A percentile compares a stretch with the other conserved stretches of the same genome.
Evolutionary conservation across 305 asterid genomes (phyloP).

Genomic region (Solanum hybrid): DNA sequence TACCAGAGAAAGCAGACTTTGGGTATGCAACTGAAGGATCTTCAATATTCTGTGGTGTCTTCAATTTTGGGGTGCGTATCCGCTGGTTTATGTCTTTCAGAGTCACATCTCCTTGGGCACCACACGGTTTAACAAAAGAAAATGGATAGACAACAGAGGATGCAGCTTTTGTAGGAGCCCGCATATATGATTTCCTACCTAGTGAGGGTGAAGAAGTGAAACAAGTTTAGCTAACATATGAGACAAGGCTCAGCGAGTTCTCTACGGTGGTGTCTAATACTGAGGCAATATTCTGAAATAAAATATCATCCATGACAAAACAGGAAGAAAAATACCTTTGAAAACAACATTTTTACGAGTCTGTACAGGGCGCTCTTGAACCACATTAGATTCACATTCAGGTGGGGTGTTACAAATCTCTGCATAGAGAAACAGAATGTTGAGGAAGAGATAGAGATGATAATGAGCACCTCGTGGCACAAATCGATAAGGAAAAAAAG

Average conservation of each 20-base stretch:
- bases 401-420: constrained; percentile 39
- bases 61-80: constrained; percentile 53
- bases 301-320: not conserved
- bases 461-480: not conserved
- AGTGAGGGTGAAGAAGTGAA: constrained; percentile 1
- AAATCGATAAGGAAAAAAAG: not conserved
- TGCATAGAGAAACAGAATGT: constrained; percentile 19
- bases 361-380: constrained; percentile 35
- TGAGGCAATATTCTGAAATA: not conserved
- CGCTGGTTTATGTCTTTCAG: constrained; percentile 78
- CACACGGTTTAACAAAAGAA: constrained; percentile 79
- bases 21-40: constrained; percentile 47
- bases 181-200: constrained; percentile 73
- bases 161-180: constrained; percentile 45
- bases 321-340: constrained; percentile 36
- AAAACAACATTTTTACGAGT: constrained; percentile 46
- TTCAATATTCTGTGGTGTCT: constrained; percentile 27
- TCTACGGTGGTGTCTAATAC: not conserved
- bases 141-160: constrained; percentile 68
- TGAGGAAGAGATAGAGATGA: not conserved
- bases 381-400: constrained; percentile 29
- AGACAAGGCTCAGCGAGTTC: not conserved
- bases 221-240: not conserved
- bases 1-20: constrained; percentile 84
- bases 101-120: constrained; percentile 66